phyloP scores from a whole-genome alignment of 495 filamentous ascomycete genomes.

The Daldinia loculata region DNA sequence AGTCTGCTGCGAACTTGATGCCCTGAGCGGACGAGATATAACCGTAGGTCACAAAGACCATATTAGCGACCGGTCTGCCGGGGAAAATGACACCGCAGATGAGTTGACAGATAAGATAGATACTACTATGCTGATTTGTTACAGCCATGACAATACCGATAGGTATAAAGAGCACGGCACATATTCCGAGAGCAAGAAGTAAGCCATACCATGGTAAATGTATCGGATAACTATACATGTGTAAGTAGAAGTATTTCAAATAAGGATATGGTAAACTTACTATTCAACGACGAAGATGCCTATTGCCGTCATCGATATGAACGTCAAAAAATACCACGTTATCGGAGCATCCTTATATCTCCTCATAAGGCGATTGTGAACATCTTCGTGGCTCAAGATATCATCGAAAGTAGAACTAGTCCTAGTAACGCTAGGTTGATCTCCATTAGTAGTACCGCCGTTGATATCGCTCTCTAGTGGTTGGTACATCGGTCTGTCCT shows the following conservation, averaged over 20 bases:
- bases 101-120: conserved; percentile 84
- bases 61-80: conserved; percentile 84
- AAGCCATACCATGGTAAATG: conserved; percentile 82
- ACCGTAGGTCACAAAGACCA: conserved; percentile 88
- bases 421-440: conserved; percentile 34
- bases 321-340: conserved; percentile 78
- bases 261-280: conserved; percentile 50
- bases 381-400: conserved; percentile 72
- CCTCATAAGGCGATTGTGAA: conserved; percentile 81
- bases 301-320: conserved; percentile 72
- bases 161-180: conserved; percentile 76
- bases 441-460: conserved; percentile 25
- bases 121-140: conserved; percentile 81
- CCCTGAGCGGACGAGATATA: conserved; percentile 85
- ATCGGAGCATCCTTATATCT: conserved; percentile 78
- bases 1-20: conserved; percentile 84
- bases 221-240: conserved; percentile 67
- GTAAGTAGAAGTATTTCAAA: conserved; percentile 19
- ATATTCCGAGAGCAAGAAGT: conserved; percentile 76
- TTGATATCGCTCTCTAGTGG: conserved; percentile 47
- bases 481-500: conserved; percentile 56
- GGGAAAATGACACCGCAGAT: conserved; percentile 81
- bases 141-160: conserved; percentile 88
- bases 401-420: conserved; percentile 60
- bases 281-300: conserved; percentile 87